phyloP scores from a whole-genome alignment of 2,329 filamentous ascomycete genomes.

The Neonectria hederae region DNA sequence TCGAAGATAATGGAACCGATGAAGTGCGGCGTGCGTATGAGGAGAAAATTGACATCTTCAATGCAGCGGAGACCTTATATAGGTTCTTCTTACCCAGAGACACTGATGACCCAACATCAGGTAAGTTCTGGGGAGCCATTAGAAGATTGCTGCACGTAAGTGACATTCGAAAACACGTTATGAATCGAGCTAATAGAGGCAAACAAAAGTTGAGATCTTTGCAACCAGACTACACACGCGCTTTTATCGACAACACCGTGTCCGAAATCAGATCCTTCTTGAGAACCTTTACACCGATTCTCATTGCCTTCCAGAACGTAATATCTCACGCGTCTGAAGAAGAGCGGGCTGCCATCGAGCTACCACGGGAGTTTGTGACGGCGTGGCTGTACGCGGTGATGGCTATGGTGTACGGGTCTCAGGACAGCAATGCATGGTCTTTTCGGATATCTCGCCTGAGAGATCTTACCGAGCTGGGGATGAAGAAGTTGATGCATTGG shows the following conservation, averaged over 20 bases:
- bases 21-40: constrained; percentile 43
- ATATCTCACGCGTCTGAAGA: constrained; percentile 40
- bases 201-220: constrained; percentile 20
- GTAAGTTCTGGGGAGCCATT: constrained; percentile 57
- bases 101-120: constrained; percentile 49
- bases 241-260: constrained; percentile 16
- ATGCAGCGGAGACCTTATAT: constrained; percentile 52
- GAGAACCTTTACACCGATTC: constrained; percentile 36
- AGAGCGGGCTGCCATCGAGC: constrained; percentile 43
- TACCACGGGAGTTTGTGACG: constrained; percentile 50
- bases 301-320: constrained; percentile 44
- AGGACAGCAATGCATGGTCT: constrained; percentile 37
- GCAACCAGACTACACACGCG: not conserved
- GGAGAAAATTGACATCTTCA: constrained; percentile 51
- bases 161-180: not conserved
- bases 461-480: constrained; percentile 47
- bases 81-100: constrained; percentile 53
- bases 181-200: constrained; percentile 13
- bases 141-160: constrained; percentile 44
- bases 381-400: constrained; percentile 56
- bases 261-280: constrained; percentile 34
- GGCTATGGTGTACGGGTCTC: constrained; percentile 45
- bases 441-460: constrained; percentile 45
- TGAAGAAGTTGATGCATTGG: constrained; percentile 49
- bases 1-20: constrained; percentile 39